These are phyloP conservation scores for Pseudohyphozyma bogoriensis DNA, from an alignment of 768 basidiomycete genomes.

Conservation along the genomic window DNA sequence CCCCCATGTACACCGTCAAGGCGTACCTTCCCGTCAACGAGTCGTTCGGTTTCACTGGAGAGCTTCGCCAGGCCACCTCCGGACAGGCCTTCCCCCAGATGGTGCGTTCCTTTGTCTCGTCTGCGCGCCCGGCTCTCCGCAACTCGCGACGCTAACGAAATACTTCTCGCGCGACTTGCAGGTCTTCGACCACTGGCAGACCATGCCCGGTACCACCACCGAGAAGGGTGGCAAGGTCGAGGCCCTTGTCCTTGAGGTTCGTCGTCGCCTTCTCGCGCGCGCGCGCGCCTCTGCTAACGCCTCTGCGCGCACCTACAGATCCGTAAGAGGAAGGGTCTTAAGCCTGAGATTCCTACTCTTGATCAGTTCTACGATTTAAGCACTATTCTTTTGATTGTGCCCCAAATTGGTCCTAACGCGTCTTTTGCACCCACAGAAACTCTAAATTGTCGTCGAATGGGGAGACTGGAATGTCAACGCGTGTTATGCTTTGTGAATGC, in stretches of 20 bases:
- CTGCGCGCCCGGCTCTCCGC: constrained; percentile 48
- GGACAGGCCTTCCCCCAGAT: constrained; percentile 98
- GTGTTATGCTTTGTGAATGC: background rate
- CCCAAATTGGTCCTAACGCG: background rate
- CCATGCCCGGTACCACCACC: constrained; percentile 49
- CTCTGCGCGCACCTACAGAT: too few species aligned
- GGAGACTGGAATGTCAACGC: background rate
- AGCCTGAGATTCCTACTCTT: constrained; percentile 80
- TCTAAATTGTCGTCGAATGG: background rate
- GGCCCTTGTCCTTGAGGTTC: constrained; percentile 60
- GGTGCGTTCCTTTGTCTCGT: constrained; percentile 52
- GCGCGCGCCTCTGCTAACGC: too few species aligned
- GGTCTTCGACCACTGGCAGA: constrained; percentile 25
- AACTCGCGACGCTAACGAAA: background rate
- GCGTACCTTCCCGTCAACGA: constrained; percentile 85
- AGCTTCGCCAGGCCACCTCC: constrained; percentile 78
- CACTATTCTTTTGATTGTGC: constrained; percentile 44
- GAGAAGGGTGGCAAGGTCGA: constrained; percentile 80
- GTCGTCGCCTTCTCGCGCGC: too few species aligned
- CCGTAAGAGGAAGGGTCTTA: constrained; percentile 89
- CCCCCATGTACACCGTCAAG: constrained; percentile 98
- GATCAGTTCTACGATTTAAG: constrained; percentile 92
- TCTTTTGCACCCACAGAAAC: background rate
- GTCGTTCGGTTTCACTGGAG: constrained; percentile 87
- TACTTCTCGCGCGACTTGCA: background rate